These are phyloP conservation scores for Miamiensis avidus DNA, from an alignment of 169 alveolate species.

Conservation along the genomic window DNA sequence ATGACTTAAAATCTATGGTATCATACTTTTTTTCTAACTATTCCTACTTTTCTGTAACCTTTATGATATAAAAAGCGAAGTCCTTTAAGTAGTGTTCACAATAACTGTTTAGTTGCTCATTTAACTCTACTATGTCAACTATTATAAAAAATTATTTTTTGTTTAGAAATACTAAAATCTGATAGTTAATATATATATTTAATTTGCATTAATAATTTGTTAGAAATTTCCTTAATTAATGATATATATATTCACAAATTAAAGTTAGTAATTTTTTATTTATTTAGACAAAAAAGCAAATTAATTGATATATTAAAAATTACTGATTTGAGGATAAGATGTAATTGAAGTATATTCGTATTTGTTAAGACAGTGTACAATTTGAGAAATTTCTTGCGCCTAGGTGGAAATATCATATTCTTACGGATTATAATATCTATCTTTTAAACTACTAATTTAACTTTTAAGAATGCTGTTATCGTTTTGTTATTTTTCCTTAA, in stretches of 20 bases:
- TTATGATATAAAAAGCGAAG: not conserved
- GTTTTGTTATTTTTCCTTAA: not conserved
- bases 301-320: too few relatives aligned
- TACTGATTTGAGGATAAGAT: not conserved
- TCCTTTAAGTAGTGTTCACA: not conserved
- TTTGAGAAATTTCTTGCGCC: not conserved
- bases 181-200: too few relatives aligned
- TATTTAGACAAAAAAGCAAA: too few relatives aligned
- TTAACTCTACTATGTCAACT: not conserved
- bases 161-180: too few relatives aligned
- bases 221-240: not conserved
- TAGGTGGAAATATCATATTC: not conserved
- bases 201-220: too few relatives aligned
- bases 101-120: not conserved
- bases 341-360: not conserved
- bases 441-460: not conserved
- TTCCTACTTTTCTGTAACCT: not conserved
- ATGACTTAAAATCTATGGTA: not conserved
- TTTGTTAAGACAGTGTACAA: not conserved
- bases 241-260: not conserved
- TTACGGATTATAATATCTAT: not conserved
- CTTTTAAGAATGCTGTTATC: not conserved
- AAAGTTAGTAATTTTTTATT: too few relatives aligned
- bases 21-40: not conserved
- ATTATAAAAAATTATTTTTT: too few relatives aligned